Evolutionary conservation across 164 flowering plant species (phyloP).

Genomic region (Dillenia turbinata): DNA sequence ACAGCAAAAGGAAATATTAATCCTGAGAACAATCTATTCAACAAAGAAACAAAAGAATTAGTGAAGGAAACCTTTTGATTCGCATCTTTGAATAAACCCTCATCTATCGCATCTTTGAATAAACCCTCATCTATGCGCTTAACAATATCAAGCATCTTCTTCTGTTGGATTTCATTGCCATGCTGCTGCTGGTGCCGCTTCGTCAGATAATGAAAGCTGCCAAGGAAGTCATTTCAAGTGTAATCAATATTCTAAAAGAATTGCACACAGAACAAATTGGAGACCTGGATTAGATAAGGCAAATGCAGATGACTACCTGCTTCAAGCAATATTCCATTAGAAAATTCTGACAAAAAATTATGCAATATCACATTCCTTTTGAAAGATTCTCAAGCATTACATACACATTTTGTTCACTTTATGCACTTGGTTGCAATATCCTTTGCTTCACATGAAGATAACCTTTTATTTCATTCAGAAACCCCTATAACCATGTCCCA

Average conservation of each 20-base stretch:
- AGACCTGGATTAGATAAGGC: background rate
- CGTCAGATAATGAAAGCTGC: slow-evolving; percentile 33
- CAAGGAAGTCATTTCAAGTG: background rate
- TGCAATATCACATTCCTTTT: too few relatives aligned
- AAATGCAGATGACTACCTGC: too few relatives aligned
- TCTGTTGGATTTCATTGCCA: slow-evolving; percentile 15
- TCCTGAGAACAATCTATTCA: background rate
- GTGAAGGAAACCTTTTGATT: slow-evolving; percentile 41
- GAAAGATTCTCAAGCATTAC: too few relatives aligned
- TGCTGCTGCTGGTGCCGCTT: slow-evolving; percentile 26
- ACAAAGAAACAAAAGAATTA: slow-evolving; percentile 6
- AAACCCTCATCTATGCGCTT: slow-evolving; percentile 73
- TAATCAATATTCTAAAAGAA: background rate
- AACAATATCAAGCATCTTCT: slow-evolving; percentile 48
- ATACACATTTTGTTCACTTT: too few relatives aligned
- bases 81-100: slow-evolving; percentile 50
- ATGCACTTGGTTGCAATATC: too few relatives aligned
- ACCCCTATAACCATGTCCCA: too few relatives aligned
- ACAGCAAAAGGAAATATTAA: background rate
- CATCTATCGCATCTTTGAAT: slow-evolving; percentile 66
- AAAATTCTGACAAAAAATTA: too few relatives aligned
- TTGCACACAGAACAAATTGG: background rate
- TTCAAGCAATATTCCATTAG: too few relatives aligned
- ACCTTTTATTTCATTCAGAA: too few relatives aligned
- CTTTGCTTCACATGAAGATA: too few relatives aligned